Base-by-base conservation (phyloP, 2,329 filamentous ascomycete genomes). In the Cordyceps fumosorosea region DNA sequence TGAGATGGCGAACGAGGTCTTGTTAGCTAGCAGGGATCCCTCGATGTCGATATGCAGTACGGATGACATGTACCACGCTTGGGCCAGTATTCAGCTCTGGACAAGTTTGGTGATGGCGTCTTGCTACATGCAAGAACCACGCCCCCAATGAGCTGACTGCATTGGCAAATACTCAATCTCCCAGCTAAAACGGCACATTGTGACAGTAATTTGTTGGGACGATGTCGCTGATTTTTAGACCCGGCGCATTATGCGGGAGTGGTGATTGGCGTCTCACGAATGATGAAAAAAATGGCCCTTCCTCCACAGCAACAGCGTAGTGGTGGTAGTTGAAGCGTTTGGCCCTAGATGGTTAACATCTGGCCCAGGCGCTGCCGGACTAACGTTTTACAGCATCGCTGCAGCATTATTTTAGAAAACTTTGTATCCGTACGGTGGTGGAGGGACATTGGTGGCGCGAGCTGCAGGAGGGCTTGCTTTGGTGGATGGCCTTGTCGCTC, bases 361-460 rank as follows among this genome's bases (percentile, higher is more conserved):
- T 52, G 56, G 56, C 24, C 56, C 26, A 60, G 51, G 58, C 58
- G 58, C 29, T 29, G 29, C 51, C 37, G 50, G 24, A 29, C 58
- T 60, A 60, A 55, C 58, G 58, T 55, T 60, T 60, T 60, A 37
- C 50, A 60, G 58, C 58, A 47, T 60, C 58, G 58, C 16, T 55
- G 40, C 40, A 54, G 42, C 37, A 55, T 18, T n/a, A n/a, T 7
- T 12, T 18, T n/a, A 48, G 40, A 55, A 60, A 55, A 47, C 47
- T 54, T 48, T 26, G 26, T 26, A 34, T 26, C n/a, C 37, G 37
- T 5, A 42, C 37, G 11, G 37, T 53, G 11, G 18, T 20, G 7
- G 29, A 29, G 1, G 57, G 57, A 47, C 54, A 54, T 47, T 47
- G 29, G 58, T 60, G 58, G 58, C 58, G 51, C 32, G 51, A 26